phyloP scores from a whole-genome alignment of 1,284 basidiomycete species.

The Caloboletus inedulis region DNA sequence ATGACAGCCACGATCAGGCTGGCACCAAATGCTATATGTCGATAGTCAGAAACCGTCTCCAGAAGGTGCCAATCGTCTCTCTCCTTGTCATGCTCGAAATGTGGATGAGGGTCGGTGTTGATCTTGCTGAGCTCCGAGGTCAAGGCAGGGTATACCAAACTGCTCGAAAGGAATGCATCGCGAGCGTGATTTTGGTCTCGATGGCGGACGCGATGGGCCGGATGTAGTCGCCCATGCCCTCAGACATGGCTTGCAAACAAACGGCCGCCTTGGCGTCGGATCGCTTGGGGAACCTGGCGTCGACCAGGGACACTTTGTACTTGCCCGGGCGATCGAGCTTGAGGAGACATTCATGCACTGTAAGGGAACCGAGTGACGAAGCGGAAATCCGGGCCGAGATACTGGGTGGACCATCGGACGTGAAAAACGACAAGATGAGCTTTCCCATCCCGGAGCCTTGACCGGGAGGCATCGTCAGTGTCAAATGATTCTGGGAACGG shows the following conservation, averaged over 20 bases:
- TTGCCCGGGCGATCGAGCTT: conserved; percentile 51
- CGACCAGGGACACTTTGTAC: conserved; percentile 54
- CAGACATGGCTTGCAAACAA: conserved; percentile 46
- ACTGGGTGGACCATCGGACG: conserved; percentile 39
- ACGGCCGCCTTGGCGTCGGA: conserved; percentile 63
- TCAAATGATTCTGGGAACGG: background rate
- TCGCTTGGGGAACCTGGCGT: conserved; percentile 53
- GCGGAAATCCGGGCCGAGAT: background rate
- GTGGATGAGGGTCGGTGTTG: conserved; percentile 36
- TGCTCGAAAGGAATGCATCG: conserved; percentile 24
- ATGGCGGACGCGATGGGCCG: conserved; percentile 35
- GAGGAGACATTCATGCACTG: conserved; percentile 61
- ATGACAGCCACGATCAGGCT: conserved; percentile 50
- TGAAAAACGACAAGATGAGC: conserved; percentile 45
- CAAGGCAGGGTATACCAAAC: conserved; percentile 44
- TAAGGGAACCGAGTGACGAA: conserved; percentile 6
- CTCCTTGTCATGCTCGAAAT: conserved; percentile 42
- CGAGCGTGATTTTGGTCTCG: background rate
- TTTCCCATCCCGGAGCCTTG: conserved; percentile 50
- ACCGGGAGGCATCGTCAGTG: conserved; percentile 23
- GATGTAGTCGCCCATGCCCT: conserved; percentile 47
- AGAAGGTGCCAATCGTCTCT: conserved; percentile 42
- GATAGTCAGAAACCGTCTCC: background rate
- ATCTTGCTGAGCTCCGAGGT: conserved; percentile 44
- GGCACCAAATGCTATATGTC: conserved; percentile 50